These are phyloP conservation scores for Populus hybrid DNA, from an alignment of 441 rosid genomes.

Conservation along the genomic window DNA sequence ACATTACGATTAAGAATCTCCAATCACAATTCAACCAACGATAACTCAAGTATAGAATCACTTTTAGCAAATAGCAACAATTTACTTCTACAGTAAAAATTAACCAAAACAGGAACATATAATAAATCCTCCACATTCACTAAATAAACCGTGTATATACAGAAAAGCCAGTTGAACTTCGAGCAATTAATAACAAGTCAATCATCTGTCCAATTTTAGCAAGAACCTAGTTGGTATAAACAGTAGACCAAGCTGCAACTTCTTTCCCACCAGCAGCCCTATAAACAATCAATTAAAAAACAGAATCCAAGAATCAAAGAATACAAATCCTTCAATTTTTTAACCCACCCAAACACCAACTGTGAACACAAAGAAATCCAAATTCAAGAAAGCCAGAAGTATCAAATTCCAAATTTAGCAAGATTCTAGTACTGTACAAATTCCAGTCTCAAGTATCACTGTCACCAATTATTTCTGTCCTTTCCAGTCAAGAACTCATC, in stretches of 20 bases:
- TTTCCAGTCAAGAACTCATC: background rate
- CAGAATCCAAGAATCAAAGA: too few relatives aligned
- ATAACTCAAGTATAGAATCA: background rate
- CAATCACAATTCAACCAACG: background rate
- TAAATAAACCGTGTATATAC: background rate
- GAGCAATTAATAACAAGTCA: background rate
- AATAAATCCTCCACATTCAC: background rate
- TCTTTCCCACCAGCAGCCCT: background rate
- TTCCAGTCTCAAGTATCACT: background rate
- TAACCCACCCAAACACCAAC: background rate
- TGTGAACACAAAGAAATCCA: background rate
- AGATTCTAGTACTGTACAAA: background rate
- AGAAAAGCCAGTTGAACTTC: background rate
- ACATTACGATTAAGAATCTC: background rate
- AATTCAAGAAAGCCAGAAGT: background rate
- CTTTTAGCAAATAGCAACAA: background rate
- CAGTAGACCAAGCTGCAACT: background rate
- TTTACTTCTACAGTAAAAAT: too few relatives aligned
- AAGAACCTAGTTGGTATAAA: background rate
- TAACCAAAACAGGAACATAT: background rate
- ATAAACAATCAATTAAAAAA: too few relatives aligned
- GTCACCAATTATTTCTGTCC: background rate
- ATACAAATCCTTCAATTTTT: background rate
- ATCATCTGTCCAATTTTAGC: background rate
- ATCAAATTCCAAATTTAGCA: background rate